Conservation (phyloP, 768 basidiomycete species). For the Leccinum truebloodii region DNA sequence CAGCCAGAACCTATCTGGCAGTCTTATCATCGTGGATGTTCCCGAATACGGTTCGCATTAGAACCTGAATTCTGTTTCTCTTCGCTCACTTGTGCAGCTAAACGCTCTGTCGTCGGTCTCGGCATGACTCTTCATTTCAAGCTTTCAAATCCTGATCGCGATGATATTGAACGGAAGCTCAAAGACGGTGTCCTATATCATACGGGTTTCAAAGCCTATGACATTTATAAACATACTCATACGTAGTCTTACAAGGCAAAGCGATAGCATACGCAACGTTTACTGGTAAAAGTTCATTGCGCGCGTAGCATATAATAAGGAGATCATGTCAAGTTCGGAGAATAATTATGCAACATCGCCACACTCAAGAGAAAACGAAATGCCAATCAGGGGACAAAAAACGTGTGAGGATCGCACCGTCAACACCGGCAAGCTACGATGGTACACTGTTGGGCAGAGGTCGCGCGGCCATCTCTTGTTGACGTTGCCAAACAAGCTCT, state of each 20-base stretch:
- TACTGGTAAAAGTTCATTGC: conserved; percentile 1
- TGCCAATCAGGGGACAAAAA: conserved; percentile 7
- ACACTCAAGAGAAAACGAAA: conserved; percentile 15
- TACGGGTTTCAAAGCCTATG: conserved; percentile 9
- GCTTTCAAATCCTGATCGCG: neutral
- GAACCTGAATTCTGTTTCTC: neutral
- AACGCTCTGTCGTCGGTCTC: neutral
- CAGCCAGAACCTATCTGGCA: neutral
- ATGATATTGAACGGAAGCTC: neutral
- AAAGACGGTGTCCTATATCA: neutral
- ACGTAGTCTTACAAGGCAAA: conserved; percentile 26
- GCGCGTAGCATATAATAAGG: conserved; percentile 20
- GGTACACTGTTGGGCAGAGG: conserved; percentile 1
- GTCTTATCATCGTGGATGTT: neutral
- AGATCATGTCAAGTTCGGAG: conserved; percentile 3
- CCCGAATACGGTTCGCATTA: no score
- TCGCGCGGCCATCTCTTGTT: conserved; percentile 44
- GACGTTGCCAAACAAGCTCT: conserved; percentile 85
- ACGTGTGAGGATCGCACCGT: neutral
- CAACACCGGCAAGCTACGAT: conserved; percentile 2
- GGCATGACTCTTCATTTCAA: neutral
- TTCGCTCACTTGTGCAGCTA: neutral
- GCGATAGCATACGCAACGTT: conserved; percentile 16
- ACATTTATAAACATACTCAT: conserved; percentile 19
- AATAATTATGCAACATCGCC: conserved; percentile 1